Conservation (phyloP, 345 rosid genomes). For the Syzygium aqueum region DNA sequence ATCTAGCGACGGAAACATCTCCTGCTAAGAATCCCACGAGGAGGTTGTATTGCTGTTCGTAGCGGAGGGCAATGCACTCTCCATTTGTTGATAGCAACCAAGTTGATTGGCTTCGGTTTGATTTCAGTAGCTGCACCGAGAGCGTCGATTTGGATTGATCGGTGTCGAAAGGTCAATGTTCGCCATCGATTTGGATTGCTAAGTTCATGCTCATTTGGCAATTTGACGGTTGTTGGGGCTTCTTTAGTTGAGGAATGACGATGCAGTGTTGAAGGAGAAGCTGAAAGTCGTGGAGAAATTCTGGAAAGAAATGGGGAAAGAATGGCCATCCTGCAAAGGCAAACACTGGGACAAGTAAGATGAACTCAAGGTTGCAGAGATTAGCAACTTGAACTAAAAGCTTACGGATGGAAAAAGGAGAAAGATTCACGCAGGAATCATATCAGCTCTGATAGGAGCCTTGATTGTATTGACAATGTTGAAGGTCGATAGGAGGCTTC, state of each 20-base stretch:
- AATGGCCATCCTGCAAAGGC: background rate
- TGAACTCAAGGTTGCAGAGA: background rate
- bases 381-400: background rate
- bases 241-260: background rate
- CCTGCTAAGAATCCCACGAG: background rate
- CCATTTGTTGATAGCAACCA: background rate
- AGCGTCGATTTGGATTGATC: background rate
- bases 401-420: background rate
- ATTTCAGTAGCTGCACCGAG: background rate
- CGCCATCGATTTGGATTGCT: background rate
- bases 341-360: background rate
- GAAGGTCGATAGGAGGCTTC: background rate
- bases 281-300: background rate
- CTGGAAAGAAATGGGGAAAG: background rate
- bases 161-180: background rate
- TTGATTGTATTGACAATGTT: background rate
- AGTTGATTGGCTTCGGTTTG: background rate
- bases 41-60: background rate
- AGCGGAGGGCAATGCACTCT: rapidly evolving
- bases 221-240: background rate
- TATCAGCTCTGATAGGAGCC: background rate
- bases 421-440: background rate
- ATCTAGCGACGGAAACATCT: background rate
- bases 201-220: background rate
- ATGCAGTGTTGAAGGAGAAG: background rate